Evolutionary conservation across 1,284 basidiomycete genomes (phyloP), one percentile per base, ranked within the genome.

Genomic region (Cryptococcus maquisensis): DNA sequence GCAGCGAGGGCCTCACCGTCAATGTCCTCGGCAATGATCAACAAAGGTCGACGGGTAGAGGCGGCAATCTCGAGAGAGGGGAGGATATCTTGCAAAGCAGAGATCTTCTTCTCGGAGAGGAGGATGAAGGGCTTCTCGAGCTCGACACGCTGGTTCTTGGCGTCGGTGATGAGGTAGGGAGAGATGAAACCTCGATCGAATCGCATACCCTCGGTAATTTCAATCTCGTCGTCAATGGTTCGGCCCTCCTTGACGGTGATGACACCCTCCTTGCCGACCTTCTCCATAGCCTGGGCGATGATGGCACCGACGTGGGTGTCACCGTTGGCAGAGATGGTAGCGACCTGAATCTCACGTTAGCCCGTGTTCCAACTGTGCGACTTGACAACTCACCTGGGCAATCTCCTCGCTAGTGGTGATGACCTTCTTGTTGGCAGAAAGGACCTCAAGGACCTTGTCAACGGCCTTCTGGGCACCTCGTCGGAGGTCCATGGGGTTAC

Each of bases 221-320:
- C 95, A 73, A 98, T 98, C 80, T 97, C 88, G 74, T 98, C 95
- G 69, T 97, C 92, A 64, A 95, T 95, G 13, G 95, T 98, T 63
- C 88, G 86, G 53, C 95, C 95, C 79, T 98, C 95, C 82, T 96
- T 97, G 77, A 98, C 94, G 58, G 95, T 98, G 81, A 98, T 98
- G 74, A 98, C 95, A 77, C 95, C 95, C 79, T 98, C 95, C 81
- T 97, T 97, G 75, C 95, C 95, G 60, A 98, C 95, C 79, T 97
- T 97, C 80, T 98, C 95, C 95, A 98, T 98, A 3, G 95, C 95
- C 72, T 93, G 91, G n/a, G 95, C 93, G 77, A 98, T 98, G 71
- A 98, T 84, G 76, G 87, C 86, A 52, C 95, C 95, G 65, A 98
- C 84, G 76, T 98, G 93, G 20, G 80, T 82, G 79, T 98, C 94